Percentiles rank a stretch among this genome's conserved stretches.
phyloP scores from a whole-genome alignment of 805 yeast genomes.

The Pichia cephalocereana region DNA sequence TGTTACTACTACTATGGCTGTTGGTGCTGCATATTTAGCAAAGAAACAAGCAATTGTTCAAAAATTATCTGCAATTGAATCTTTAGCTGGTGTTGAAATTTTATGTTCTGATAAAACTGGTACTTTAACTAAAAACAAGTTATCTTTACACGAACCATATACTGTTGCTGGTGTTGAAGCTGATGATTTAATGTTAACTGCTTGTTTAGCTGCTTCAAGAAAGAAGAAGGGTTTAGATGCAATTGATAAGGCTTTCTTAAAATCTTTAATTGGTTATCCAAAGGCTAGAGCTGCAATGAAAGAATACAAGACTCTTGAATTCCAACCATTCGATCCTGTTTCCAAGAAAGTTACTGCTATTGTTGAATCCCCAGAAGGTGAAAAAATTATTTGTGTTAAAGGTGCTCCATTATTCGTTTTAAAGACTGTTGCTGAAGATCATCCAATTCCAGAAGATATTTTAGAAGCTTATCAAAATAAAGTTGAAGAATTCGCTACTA shows the following conservation, averaged over 20 bases:
- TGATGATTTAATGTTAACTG: slow-evolving; percentile 94
- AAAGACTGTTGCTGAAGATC: slow-evolving; percentile 95
- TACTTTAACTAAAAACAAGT: slow-evolving; percentile 94
- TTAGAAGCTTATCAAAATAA: slow-evolving; percentile 93
- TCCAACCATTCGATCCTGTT: slow-evolving; percentile 97
- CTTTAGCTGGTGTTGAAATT: slow-evolving; percentile 95
- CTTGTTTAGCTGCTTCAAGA: slow-evolving; percentile 95
- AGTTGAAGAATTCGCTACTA: slow-evolving; percentile 94
- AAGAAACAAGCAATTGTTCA: slow-evolving; percentile 96
- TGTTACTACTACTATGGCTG: slow-evolving; percentile 98
- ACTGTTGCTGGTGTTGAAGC: slow-evolving; percentile 96
- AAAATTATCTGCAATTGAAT: slow-evolving; percentile 93
- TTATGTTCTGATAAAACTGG: slow-evolving; percentile 98
- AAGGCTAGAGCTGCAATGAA: slow-evolving; percentile 87
- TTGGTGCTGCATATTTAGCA: slow-evolving; percentile 98
- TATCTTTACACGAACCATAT: slow-evolving; percentile 93
- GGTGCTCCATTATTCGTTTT: slow-evolving; percentile 97
- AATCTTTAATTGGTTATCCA: slow-evolving; percentile 81
- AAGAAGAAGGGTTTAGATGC: slow-evolving; percentile 98
- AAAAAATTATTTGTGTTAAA: slow-evolving; percentile 89
- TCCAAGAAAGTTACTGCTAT: slow-evolving; percentile 93
- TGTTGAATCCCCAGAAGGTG: slow-evolving; percentile 95
- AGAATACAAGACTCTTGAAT: slow-evolving; percentile 89
- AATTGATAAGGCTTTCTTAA: slow-evolving; percentile 93
- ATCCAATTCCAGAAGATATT: slow-evolving; percentile 89